Evolutionary conservation across 176 grass and related monocot species (phyloP).

Genomic region (Aegilops speltoides): DNA sequence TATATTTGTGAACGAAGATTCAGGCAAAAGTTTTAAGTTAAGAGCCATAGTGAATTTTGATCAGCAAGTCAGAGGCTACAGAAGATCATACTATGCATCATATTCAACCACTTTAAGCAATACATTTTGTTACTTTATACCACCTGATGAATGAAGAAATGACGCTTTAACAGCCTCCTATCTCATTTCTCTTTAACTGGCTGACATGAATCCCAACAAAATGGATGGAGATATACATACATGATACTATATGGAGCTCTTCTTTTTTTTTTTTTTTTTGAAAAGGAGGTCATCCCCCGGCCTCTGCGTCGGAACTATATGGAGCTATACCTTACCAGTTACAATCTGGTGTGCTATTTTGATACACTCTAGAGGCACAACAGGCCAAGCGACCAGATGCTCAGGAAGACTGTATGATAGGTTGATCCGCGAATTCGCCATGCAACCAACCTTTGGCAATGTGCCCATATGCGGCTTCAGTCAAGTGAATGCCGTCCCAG

Average conservation of each 20-base stretch:
- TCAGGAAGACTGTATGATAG: conserved; percentile 53
- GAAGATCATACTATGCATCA: conserved; percentile 17
- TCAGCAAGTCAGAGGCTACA: neutral
- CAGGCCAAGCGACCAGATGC: neutral
- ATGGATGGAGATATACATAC: conserved; percentile 30
- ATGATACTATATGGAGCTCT: conserved; percentile 27
- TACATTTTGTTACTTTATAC: conserved; percentile 42
- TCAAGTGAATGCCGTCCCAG: conserved; percentile 94
- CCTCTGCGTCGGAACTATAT: too few species aligned
- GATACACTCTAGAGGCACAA: conserved; percentile 31
- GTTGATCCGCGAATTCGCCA: conserved; percentile 57
- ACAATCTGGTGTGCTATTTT: conserved; percentile 16
- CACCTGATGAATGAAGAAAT: conserved; percentile 32
- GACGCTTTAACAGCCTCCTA: conserved; percentile 18
- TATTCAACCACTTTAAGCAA: conserved; percentile 29
- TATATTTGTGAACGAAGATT: neutral
- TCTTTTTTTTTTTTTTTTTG: too few species aligned
- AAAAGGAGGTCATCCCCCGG: too few species aligned
- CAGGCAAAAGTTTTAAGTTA: neutral
- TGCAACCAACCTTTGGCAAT: conserved; percentile 83
- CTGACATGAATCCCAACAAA: conserved; percentile 1
- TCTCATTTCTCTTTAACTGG: conserved; percentile 21
- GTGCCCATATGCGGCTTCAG: conserved; percentile 66
- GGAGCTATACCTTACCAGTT: conserved; percentile 23
- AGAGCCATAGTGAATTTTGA: neutral